Evolutionary conservation across 129 eudicot genomes (phyloP).

Genomic region (Solidago caesia): DNA sequence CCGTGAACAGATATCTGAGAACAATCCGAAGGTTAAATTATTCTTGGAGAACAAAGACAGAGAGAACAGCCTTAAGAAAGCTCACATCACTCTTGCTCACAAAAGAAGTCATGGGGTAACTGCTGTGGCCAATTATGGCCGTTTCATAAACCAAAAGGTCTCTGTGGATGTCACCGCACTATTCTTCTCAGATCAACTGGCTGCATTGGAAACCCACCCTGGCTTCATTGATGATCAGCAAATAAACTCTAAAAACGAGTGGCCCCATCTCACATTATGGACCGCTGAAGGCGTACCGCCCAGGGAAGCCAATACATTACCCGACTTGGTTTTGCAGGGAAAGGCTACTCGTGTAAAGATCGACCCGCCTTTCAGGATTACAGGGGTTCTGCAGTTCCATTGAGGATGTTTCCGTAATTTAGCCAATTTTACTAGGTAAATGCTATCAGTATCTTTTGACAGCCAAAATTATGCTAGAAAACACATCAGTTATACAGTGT

Average conservation of each 20-base stretch:
- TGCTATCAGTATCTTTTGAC: too few species aligned
- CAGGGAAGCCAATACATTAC: slow-evolving; percentile 79
- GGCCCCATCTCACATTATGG: slow-evolving; percentile 98
- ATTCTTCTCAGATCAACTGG: slow-evolving; percentile 64
- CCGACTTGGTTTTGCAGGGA: slow-evolving; percentile 59
- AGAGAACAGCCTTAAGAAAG: slow-evolving; percentile 45
- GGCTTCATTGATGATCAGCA: slow-evolving; percentile 70
- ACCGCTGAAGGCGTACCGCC: slow-evolving; percentile 70
- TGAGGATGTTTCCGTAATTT: slow-evolving; percentile 20
- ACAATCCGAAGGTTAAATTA: slow-evolving; percentile 44
- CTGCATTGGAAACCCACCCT: slow-evolving; percentile 73
- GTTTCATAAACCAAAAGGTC: slow-evolving; percentile 48
- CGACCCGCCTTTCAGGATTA: slow-evolving; percentile 55
- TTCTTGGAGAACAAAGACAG: slow-evolving; percentile 53
- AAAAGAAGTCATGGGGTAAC: slow-evolving; percentile 82
- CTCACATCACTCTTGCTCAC: slow-evolving; percentile 93
- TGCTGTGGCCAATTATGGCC: slow-evolving; percentile 75
- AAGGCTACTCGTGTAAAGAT: slow-evolving; percentile 71
- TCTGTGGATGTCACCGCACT: slow-evolving; percentile 59
- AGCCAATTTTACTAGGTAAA: neutral
- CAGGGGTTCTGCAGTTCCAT: slow-evolving; percentile 59
- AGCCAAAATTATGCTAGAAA: too few species aligned
- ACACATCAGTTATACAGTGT: too few species aligned
- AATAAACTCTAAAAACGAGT: slow-evolving; percentile 58
- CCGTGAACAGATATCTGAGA: slow-evolving; percentile 44